Conservation (phyloP, 345 rosid genomes). For the Carallia brachiata region DNA sequence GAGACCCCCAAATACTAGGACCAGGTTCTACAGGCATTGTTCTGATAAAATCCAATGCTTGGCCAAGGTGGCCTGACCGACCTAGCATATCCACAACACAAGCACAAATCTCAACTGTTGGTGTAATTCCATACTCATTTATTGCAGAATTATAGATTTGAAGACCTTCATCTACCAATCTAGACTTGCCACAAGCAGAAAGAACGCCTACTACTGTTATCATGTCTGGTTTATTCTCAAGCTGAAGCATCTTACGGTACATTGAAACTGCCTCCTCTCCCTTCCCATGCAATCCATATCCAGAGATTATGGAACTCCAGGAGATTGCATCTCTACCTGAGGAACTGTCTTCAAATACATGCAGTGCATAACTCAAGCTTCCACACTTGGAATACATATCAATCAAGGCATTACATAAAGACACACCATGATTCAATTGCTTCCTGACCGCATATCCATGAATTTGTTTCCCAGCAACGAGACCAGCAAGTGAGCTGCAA, state of each 20-base stretch:
- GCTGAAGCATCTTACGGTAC: slow-evolving; percentile 49
- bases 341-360: slow-evolving; percentile 39
- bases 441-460: slow-evolving; percentile 60
- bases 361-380: slow-evolving; percentile 48
- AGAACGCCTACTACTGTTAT: slow-evolving; percentile 56
- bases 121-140: slow-evolving; percentile 41
- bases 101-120: slow-evolving; percentile 58
- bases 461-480: slow-evolving; percentile 51
- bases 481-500: slow-evolving; percentile 46
- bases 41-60: slow-evolving; percentile 49
- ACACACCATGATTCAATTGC: slow-evolving; percentile 27
- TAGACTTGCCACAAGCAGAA: slow-evolving; percentile 60
- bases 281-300: slow-evolving; percentile 67
- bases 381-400: slow-evolving; percentile 68
- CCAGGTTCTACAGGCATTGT: slow-evolving; percentile 56
- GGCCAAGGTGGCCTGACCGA: slow-evolving; percentile 51
- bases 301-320: slow-evolving; percentile 71
- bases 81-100: slow-evolving; percentile 67
- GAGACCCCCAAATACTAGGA: slow-evolving; percentile 74
- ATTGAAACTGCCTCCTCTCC: slow-evolving; percentile 55
- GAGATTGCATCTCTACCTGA: slow-evolving; percentile 50
- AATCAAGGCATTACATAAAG: slow-evolving; percentile 60
- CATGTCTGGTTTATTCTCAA: slow-evolving; percentile 48
- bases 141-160: slow-evolving; percentile 34
- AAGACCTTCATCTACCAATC: slow-evolving; percentile 55